Percentiles rank a stretch among this genome's conserved stretches.
Conservation (phyloP, 345 rosid species). For the Adansonia digitata region DNA sequence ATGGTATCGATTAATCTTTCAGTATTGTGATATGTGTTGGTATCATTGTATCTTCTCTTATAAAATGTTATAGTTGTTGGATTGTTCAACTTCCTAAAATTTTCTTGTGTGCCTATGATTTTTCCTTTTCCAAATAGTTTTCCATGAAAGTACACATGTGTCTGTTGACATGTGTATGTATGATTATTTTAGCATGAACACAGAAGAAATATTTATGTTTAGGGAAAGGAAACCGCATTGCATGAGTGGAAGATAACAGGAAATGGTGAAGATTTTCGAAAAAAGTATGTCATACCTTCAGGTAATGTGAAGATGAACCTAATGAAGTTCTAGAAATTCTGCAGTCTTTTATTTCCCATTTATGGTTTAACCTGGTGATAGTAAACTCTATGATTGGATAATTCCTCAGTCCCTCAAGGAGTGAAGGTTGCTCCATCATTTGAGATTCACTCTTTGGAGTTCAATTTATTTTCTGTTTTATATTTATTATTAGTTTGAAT, state of each 20-base stretch:
- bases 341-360: not conserved
- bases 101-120: not conserved
- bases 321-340: not conserved
- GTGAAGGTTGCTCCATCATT: not conserved
- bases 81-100: not conserved
- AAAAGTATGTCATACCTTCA: constrained; percentile 44
- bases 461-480: not conserved
- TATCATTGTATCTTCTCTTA: not conserved
- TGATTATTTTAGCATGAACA: constrained; percentile 11
- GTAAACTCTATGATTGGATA: not conserved
- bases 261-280: constrained; percentile 36
- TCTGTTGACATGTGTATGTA: not conserved
- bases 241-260: constrained; percentile 45
- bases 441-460: not conserved
- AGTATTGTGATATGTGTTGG: not conserved
- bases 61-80: not conserved
- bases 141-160: not conserved
- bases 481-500: not conserved
- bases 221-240: constrained; percentile 42
- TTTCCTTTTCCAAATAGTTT: not conserved
- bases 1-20: constrained; percentile 36
- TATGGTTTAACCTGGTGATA: not conserved
- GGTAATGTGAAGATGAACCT: constrained; percentile 34
- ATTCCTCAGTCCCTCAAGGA: not conserved
- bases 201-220: constrained; percentile 13